These are phyloP conservation scores for Metrosideros polymorpha DNA, from an alignment of 441 rosid genomes.

Conservation along the genomic window DNA sequence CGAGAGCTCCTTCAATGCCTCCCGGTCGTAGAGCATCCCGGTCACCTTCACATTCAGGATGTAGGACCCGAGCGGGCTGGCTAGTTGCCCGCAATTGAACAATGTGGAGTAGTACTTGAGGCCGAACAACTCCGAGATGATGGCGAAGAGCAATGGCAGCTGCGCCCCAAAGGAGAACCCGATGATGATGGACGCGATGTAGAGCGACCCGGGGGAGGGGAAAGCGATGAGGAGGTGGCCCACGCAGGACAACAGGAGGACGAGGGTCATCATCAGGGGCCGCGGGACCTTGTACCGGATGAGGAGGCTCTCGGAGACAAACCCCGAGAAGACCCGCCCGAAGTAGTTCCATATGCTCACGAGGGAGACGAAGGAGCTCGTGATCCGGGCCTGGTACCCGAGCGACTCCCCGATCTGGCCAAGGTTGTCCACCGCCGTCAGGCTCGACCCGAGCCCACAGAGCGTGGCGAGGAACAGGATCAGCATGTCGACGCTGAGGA, in stretches of 20 bases:
- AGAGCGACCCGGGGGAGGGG: constrained; percentile 60
- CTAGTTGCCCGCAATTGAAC: constrained; percentile 84
- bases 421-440: constrained; percentile 74
- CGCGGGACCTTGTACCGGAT: constrained; percentile 50
- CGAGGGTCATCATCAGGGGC: constrained; percentile 64
- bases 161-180: constrained; percentile 87
- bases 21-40: constrained; percentile 60
- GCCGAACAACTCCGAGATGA: constrained; percentile 81
- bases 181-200: constrained; percentile 60
- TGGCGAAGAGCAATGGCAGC: constrained; percentile 57
- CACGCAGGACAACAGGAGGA: constrained; percentile 44
- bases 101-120: constrained; percentile 79
- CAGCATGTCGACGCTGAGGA: constrained; percentile 63
- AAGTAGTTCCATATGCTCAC: constrained; percentile 92
- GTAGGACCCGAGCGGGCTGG: constrained; percentile 75
- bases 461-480: constrained; percentile 52
- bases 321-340: constrained; percentile 76
- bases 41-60: constrained; percentile 64
- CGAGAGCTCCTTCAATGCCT: constrained; percentile 46
- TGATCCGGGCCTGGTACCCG: constrained; percentile 53
- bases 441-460: constrained; percentile 64
- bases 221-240: constrained; percentile 73
- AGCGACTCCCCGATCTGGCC: constrained; percentile 91
- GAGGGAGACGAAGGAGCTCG: constrained; percentile 60
- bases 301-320: constrained; percentile 57